Conservation (phyloP, 169 alveolate species). For the Besnoitia besnoiti region DNA sequence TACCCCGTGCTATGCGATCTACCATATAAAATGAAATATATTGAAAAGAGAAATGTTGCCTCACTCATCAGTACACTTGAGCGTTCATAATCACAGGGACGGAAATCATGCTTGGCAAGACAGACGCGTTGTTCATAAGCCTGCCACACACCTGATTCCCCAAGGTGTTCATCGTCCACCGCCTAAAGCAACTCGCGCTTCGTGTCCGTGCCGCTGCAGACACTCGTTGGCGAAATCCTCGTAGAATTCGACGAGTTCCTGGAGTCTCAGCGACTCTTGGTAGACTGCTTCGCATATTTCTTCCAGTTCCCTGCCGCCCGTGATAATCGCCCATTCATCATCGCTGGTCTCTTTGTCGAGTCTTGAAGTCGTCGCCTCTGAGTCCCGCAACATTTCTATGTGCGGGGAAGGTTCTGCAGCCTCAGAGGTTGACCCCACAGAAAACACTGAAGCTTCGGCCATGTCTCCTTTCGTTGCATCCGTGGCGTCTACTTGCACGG, state of each 20-base stretch:
- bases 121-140: too few relatives aligned
- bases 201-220: not conserved
- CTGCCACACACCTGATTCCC: too few relatives aligned
- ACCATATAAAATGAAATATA: too few relatives aligned
- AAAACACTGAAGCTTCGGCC: constrained; percentile 6
- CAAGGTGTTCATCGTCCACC: too few relatives aligned
- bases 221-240: constrained; percentile 21
- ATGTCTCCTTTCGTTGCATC: not conserved
- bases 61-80: too few relatives aligned
- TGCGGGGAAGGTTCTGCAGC: not conserved
- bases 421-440: not conserved
- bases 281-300: constrained; percentile 13
- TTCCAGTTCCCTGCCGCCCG: constrained; percentile 28
- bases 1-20: too few relatives aligned
- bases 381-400: not conserved
- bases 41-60: too few relatives aligned
- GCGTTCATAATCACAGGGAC: too few relatives aligned
- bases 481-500: not conserved
- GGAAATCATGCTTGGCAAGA: too few relatives aligned
- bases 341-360: not conserved
- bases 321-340: not conserved
- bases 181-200: not conserved
- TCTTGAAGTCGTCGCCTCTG: not conserved
- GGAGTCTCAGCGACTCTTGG: not conserved
- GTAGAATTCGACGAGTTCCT: constrained; percentile 12